Conservation (phyloP, 371 early-diverging fungal species). For the Homolaphlyctis polyrhiza region DNA sequence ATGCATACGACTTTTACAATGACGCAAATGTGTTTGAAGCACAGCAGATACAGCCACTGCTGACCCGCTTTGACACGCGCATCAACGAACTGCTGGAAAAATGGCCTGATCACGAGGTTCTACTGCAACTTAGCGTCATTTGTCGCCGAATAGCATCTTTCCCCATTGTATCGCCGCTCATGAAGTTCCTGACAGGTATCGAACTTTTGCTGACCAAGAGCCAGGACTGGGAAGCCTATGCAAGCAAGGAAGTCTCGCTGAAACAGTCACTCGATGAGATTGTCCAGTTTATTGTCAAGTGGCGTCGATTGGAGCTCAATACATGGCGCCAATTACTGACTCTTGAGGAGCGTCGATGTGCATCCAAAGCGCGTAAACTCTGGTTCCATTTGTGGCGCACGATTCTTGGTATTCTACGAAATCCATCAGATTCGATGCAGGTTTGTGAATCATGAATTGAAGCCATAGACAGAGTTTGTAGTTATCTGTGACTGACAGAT, state of each 20-base stretch:
- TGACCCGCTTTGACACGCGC: conserved; percentile 60
- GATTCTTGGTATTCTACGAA: conserved; percentile 32
- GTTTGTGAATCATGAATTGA: background rate
- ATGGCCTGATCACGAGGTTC: conserved; percentile 91
- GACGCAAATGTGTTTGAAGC: conserved; percentile 75
- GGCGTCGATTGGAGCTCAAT: conserved; percentile 89
- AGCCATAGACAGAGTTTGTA: background rate
- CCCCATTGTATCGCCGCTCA: conserved; percentile 77
- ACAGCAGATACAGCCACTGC: conserved; percentile 55
- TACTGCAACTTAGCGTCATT: conserved; percentile 67
- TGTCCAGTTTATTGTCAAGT: conserved; percentile 69
- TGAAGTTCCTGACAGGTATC: conserved; percentile 84
- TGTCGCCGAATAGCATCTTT: conserved; percentile 67
- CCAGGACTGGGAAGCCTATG: conserved; percentile 93
- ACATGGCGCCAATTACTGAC: conserved; percentile 85
- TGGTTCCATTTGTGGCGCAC: conserved; percentile 85
- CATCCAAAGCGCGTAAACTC: conserved; percentile 61
- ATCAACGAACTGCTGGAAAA: conserved; percentile 59
- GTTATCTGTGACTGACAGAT: background rate
- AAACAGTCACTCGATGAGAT: conserved; percentile 67
- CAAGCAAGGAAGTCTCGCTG: conserved; percentile 77
- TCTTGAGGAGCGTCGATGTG: conserved; percentile 68
- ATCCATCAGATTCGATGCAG: conserved; percentile 3
- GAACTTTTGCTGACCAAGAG: conserved; percentile 82
- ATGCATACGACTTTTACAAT: conserved; percentile 71